Percentiles rank a stretch among this genome's conserved stretches.
These are phyloP conservation scores for Neurospora discreta DNA, from an alignment of 495 filamentous ascomycete species.

Conservation along the genomic window DNA sequence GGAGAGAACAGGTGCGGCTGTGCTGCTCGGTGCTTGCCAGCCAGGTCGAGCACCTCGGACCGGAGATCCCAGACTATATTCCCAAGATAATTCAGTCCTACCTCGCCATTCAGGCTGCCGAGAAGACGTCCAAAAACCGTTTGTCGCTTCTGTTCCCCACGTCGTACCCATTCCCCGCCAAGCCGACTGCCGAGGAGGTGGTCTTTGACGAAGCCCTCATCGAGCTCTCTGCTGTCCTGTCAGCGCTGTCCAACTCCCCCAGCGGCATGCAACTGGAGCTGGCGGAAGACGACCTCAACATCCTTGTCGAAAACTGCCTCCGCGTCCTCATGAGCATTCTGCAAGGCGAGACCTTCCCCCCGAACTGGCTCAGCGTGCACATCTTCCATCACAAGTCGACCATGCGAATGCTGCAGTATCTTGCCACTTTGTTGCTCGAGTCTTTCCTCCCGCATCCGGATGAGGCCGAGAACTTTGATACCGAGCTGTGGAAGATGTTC, in stretches of 20 bases:
- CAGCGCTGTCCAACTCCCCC: slow-evolving; percentile 62
- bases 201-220: slow-evolving; percentile 82
- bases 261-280: slow-evolving; percentile 56
- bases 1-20: slow-evolving; percentile 83
- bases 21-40: slow-evolving; percentile 84
- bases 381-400: slow-evolving; percentile 91
- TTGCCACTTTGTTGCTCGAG: slow-evolving; percentile 65
- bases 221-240: slow-evolving; percentile 80
- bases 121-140: slow-evolving; percentile 51
- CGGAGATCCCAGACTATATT: slow-evolving; percentile 75
- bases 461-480: slow-evolving; percentile 87
- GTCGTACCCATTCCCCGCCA: slow-evolving; percentile 78
- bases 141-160: slow-evolving; percentile 84
- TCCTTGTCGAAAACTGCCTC: slow-evolving; percentile 60
- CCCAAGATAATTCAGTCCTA: slow-evolving; percentile 88
- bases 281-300: slow-evolving; percentile 62
- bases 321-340: slow-evolving; percentile 84
- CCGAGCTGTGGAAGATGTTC: slow-evolving; percentile 85
- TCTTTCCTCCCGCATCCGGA: slow-evolving; percentile 77
- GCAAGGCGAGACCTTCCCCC: slow-evolving; percentile 80
- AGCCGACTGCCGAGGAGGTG: slow-evolving; percentile 47
- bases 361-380: slow-evolving; percentile 82
- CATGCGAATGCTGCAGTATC: slow-evolving; percentile 75
- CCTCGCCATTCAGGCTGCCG: slow-evolving; percentile 54
- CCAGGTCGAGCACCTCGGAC: slow-evolving; percentile 66